Percentiles rank a stretch among this genome's conserved stretches.
Conservation (phyloP, 2,329 filamentous ascomycete genomes). For the Emmonsia crescens region DNA sequence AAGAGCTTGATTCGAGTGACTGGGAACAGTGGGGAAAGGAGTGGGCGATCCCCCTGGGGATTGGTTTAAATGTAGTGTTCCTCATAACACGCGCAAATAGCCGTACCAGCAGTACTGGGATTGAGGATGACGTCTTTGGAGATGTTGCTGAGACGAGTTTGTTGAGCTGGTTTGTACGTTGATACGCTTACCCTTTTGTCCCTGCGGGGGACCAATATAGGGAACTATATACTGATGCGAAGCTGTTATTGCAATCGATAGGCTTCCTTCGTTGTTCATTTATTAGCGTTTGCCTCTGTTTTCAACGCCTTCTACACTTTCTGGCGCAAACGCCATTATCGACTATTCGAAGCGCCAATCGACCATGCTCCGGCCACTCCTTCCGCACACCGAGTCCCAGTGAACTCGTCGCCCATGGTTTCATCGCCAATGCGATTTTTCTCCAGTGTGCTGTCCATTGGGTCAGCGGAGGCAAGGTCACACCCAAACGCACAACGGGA, state of each 20-base stretch:
- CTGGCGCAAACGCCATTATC: constrained; percentile 70
- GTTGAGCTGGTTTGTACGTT: constrained; percentile 53
- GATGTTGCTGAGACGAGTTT: constrained; percentile 55
- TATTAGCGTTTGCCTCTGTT: constrained; percentile 55
- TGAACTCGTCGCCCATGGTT: constrained; percentile 69
- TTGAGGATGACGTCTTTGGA: constrained; percentile 73
- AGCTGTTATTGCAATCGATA: constrained; percentile 23
- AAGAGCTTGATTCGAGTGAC: constrained; percentile 83
- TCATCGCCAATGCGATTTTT: constrained; percentile 71
- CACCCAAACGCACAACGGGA: constrained; percentile 66
- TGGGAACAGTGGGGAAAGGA: constrained; percentile 69
- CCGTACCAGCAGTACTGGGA: constrained; percentile 38
- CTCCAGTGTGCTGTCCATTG: constrained; percentile 53
- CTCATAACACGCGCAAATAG: constrained; percentile 74
- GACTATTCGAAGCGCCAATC: constrained; percentile 79
- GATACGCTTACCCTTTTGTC: neutral
- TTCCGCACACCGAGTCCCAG: constrained; percentile 76
- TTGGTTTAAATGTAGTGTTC: constrained; percentile 68
- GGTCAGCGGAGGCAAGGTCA: constrained; percentile 68
- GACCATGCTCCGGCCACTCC: constrained; percentile 67
- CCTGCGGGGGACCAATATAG: neutral
- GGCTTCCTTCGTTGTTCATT: constrained; percentile 61
- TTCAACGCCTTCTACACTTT: constrained; percentile 75
- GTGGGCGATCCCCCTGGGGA: constrained; percentile 63
- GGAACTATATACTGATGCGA: constrained; percentile 11